Conservation (phyloP, 1,139 yeast genomes). For the Hansenula sp. region DNA sequence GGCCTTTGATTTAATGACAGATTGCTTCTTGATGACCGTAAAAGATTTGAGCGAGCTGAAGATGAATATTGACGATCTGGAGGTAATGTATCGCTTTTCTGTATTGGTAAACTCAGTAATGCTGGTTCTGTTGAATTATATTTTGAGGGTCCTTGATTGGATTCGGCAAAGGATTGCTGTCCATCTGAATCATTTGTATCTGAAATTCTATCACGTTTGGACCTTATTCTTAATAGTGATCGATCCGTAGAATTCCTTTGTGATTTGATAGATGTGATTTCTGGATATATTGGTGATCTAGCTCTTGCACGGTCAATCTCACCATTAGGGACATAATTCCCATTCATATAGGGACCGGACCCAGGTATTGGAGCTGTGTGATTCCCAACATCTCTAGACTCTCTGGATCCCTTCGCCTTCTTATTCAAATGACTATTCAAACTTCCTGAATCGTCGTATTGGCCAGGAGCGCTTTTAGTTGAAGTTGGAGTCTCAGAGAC, state of each 20-base stretch:
- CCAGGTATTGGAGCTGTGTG: neutral
- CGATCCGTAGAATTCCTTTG: neutral
- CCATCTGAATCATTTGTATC: neutral
- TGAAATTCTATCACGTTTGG: neutral
- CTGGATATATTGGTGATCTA: slow-evolving; percentile 4
- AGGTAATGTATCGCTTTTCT: too few relatives aligned
- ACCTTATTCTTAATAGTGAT: neutral
- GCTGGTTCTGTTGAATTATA: too few relatives aligned
- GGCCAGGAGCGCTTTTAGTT: too few relatives aligned
- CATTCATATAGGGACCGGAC: neutral
- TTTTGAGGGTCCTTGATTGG: too few relatives aligned
- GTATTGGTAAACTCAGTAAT: too few relatives aligned
- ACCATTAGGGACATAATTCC: neutral
- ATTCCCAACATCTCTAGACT: neutral
- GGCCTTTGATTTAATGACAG: too few relatives aligned
- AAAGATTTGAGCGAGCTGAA: too few relatives aligned
- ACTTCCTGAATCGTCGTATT: too few relatives aligned
- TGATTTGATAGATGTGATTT: slow-evolving; percentile 6
- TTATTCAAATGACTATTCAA: neutral
- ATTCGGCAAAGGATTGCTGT: too few relatives aligned
- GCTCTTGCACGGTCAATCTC: neutral
- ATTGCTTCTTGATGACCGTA: too few relatives aligned
- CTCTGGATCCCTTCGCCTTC: neutral
- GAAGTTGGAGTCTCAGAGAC: too few relatives aligned
- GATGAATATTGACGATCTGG: too few relatives aligned